phyloP scores from a whole-genome alignment of 306 rosid genomes.

The Malus asiatica region DNA sequence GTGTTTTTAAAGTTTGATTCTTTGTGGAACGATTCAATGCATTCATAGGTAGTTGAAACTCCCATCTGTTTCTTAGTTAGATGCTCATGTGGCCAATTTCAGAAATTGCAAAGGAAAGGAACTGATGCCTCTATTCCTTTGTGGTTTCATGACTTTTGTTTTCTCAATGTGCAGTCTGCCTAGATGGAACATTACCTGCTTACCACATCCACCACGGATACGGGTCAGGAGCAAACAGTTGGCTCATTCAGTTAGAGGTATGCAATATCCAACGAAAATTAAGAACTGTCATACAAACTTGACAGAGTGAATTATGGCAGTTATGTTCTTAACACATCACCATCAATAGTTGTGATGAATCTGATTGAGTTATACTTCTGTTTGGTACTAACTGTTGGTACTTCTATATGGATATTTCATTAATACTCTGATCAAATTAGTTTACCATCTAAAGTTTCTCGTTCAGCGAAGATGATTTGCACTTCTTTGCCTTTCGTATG shows the following conservation, averaged over 20 bases:
- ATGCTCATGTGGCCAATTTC: background rate
- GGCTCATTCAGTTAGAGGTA: conserved; percentile 96
- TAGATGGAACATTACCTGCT: conserved; percentile 90
- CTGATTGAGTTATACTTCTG: background rate
- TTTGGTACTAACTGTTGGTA: background rate
- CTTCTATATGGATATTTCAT: background rate
- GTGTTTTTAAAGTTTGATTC: background rate
- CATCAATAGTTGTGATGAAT: background rate
- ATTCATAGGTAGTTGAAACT: background rate
- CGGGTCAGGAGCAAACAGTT: conserved; percentile 78
- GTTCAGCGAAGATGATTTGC: background rate
- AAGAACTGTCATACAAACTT: background rate
- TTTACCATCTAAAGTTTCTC: background rate
- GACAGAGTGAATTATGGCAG: background rate
- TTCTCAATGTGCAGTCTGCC: conserved; percentile 51
- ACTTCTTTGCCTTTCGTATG: background rate
- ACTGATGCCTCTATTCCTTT: background rate
- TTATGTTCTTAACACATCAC: background rate
- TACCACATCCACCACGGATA: conserved; percentile 74
- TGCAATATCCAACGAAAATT: conserved; percentile 5
- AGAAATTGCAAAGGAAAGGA: background rate
- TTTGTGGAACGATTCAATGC: background rate
- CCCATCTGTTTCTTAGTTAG: background rate
- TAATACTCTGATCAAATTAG: background rate
- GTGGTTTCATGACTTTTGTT: background rate